Percentiles rank a stretch among this genome's conserved stretches.
These are phyloP conservation scores for Coccinonectria pachysandricola DNA, from an alignment of 2,329 filamentous ascomycete genomes.

Conservation along the genomic window DNA sequence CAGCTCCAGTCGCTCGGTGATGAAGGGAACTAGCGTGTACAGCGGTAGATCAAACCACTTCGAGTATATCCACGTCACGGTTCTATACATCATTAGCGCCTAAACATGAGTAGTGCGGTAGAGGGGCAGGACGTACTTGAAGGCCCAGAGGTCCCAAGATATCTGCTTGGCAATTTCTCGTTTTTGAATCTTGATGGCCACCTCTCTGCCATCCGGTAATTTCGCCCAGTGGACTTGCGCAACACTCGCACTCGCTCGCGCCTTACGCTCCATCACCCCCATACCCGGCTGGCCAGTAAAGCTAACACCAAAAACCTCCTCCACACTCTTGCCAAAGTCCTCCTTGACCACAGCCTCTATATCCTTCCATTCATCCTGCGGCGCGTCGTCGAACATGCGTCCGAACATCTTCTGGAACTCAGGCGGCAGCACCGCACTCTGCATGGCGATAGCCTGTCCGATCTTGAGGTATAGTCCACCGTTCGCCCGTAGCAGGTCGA, in stretches of 20 bases:
- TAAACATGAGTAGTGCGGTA: too few species aligned
- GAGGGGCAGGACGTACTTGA: conserved; percentile 50
- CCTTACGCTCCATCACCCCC: conserved; percentile 51
- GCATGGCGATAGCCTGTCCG: conserved; percentile 96
- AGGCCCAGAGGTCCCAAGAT: conserved; percentile 90
- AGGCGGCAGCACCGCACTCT: conserved; percentile 83
- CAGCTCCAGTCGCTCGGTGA: conserved; percentile 79
- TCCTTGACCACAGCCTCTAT: conserved; percentile 76
- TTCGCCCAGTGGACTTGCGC: conserved; percentile 95
- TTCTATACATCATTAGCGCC: conserved; percentile 44
- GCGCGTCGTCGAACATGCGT: conserved; percentile 95
- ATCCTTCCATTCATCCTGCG: conserved; percentile 80
- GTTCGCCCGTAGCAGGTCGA: conserved; percentile 71
- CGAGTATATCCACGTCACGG: conserved; percentile 73
- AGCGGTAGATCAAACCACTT: conserved; percentile 89
- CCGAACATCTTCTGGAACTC: conserved; percentile 96
- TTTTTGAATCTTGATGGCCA: conserved; percentile 96
- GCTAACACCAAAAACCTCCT: conserved; percentile 88
- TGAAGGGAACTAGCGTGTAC: conserved; percentile 83
- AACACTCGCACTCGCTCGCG: conserved; percentile 74
- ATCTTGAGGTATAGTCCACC: conserved; percentile 96
- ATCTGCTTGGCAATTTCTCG: conserved; percentile 86
- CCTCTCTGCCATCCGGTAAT: conserved; percentile 75
- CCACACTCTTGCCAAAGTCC: conserved; percentile 73
- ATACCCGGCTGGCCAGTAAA: conserved; percentile 62